Evolutionary conservation across 2,329 filamentous ascomycete genomes (phyloP), one percentile per base, ranked within the genome.

Genomic region (Talaromyces marneffei): DNA sequence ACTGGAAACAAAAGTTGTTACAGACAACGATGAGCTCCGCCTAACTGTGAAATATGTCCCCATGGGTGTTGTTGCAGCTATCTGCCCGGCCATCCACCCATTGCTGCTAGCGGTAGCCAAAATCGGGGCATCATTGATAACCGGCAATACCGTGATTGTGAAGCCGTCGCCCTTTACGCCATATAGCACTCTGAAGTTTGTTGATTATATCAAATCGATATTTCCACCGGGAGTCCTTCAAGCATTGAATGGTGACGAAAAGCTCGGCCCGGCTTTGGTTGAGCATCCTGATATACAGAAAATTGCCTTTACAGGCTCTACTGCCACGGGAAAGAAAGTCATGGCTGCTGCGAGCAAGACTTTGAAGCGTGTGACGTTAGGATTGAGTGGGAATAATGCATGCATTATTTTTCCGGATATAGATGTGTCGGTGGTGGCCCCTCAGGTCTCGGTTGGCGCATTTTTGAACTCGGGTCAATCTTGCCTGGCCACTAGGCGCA

Each of bases 291-390:
- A 76, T 12, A 81, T 85, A 66, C 77, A 79, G 59, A 85, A 85
- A 72, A 82, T 86, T 68, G 80, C 75, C 62, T 86, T 86, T 68
- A 86, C 83, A 0, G 83, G 84, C 2, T 84, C 82, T 0, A 82
- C 75, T 4, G 70, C 75, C 3, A 84, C 83, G 0, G 70, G 82
- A 65, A 79, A 80, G 64, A 75, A 73, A 50, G 78, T 84, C 42
- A 79, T 82, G 76, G 77, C 74, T 35, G 78, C 75, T 63, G 80
- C 79, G 63, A 77, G 80, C 8, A 76, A 75, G 66, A 83, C 81
- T 0, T 68, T 85, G 52, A 85, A 85, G 70, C 76, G 79, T 33
- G 74, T 84, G 1, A 83, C 82, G 0, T 75, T 85, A 8, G 83
- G 80, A 54, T 67, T 80, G 42, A 83, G 83, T 2, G 83, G 83